Percentiles rank a stretch among this genome's conserved stretches.
Evolutionary conservation across 371 early-diverging fungal species (phyloP).

Genomic region (Apophysomyces sp.): DNA sequence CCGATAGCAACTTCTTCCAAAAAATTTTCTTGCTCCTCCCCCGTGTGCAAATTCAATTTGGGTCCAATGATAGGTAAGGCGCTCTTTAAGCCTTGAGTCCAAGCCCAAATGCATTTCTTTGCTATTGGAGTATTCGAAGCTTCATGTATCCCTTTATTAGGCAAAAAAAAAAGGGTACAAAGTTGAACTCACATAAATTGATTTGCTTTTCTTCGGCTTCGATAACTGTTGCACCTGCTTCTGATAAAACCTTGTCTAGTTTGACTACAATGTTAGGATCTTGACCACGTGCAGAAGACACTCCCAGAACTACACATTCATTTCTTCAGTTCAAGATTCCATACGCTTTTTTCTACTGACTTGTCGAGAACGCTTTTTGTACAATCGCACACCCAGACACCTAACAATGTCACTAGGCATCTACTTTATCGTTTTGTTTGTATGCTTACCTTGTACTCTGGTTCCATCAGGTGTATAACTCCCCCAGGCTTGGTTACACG

Average conservation of each 20-base stretch:
- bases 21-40: neutral
- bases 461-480: slow-evolving; percentile 39
- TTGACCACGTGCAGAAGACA: slow-evolving; percentile 11
- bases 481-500: slow-evolving; percentile 50
- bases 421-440: neutral
- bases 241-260: slow-evolving; percentile 5
- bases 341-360: neutral
- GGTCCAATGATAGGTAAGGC: slow-evolving; percentile 12
- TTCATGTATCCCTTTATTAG: neutral
- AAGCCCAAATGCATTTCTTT: slow-evolving; percentile 19
- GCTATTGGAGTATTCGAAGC: slow-evolving; percentile 12
- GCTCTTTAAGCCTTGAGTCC: slow-evolving; percentile 10
- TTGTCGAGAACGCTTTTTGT: neutral
- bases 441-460: slow-evolving; percentile 14
- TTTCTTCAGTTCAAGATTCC: neutral
- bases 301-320: neutral
- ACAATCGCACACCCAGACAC: neutral
- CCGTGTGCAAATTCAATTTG: neutral
- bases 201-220: slow-evolving; percentile 13
- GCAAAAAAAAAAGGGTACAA: neutral
- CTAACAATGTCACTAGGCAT: neutral
- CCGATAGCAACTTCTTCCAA: too few species aligned
- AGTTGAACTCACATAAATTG: slow-evolving; percentile 18
- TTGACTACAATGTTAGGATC: slow-evolving; percentile 19
- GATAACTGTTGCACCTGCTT: slow-evolving; percentile 14